Evolutionary conservation across 2,329 filamentous ascomycete genomes (phyloP).

Genomic region (Stachybotrys elegans): DNA sequence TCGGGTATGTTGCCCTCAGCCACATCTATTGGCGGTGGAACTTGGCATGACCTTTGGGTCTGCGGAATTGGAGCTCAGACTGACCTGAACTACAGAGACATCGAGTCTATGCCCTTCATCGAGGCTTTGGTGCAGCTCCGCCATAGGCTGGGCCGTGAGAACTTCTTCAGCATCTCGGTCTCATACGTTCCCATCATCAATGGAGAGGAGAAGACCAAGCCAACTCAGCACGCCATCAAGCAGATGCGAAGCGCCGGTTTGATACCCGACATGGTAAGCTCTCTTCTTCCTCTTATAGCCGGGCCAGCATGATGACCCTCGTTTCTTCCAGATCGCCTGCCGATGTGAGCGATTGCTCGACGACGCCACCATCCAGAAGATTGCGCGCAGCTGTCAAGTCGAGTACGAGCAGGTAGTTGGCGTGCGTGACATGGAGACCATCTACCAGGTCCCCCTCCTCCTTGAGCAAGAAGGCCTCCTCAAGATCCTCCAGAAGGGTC

Average conservation of each 20-base stretch:
- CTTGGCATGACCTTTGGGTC: not conserved
- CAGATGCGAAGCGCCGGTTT: conserved; percentile 77
- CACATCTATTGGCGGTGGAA: not conserved
- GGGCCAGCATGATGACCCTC: conserved; percentile 3
- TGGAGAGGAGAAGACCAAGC: conserved; percentile 90
- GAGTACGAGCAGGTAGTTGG: conserved; percentile 79
- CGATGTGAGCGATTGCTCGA: conserved; percentile 78
- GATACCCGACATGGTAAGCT: conserved; percentile 60
- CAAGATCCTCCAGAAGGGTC: conserved; percentile 55
- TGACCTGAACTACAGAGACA: conserved; percentile 48
- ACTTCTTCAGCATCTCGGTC: conserved; percentile 87
- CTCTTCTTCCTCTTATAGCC: not conserved
- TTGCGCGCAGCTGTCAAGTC: conserved; percentile 85
- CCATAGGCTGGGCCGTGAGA: conserved; percentile 65
- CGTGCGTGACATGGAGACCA: conserved; percentile 85
- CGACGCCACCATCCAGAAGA: conserved; percentile 72
- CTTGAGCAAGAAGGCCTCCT: conserved; percentile 77
- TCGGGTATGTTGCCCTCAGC: conserved; percentile 27
- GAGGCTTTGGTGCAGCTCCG: conserved; percentile 79
- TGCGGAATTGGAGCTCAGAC: not conserved
- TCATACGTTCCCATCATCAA: conserved; percentile 71
- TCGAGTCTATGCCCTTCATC: conserved; percentile 83
- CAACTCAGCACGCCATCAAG: conserved; percentile 86
- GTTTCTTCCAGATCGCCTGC: conserved; percentile 68
- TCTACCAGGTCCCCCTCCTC: conserved; percentile 92